Conservation (phyloP, 148 eudicot genomes). For the Suaeda aralocaspica region DNA sequence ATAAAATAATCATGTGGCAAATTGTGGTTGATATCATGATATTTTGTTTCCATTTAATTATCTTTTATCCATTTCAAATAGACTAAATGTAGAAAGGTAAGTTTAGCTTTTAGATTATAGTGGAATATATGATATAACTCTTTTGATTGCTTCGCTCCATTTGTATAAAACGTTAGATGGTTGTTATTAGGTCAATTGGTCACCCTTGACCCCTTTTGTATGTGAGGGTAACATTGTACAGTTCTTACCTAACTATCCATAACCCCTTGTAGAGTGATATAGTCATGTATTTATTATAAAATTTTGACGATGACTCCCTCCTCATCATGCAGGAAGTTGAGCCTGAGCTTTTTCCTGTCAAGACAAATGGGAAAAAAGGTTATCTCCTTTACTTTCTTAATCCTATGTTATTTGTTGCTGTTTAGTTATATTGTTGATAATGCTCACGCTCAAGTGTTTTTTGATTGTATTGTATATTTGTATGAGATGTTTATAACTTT, state of each 20-base stretch:
- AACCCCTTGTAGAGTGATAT: not conserved
- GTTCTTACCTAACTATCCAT: not conserved
- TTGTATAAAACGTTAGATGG: not conserved
- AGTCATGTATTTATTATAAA: too few relatives aligned
- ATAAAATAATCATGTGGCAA: not conserved
- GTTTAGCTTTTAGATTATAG: not conserved
- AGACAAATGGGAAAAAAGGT: conserved; percentile 57
- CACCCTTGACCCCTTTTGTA: not conserved
- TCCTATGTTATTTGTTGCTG: not conserved
- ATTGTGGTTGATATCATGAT: not conserved
- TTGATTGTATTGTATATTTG: not conserved
- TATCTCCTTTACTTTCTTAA: not conserved
- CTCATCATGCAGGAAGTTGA: conserved; percentile 49
- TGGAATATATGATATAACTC: not conserved
- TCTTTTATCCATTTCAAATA: not conserved
- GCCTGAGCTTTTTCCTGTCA: conserved; percentile 26
- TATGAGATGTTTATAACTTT: not conserved
- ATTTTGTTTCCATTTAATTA: not conserved
- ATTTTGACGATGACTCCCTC: not conserved
- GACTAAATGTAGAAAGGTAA: not conserved
- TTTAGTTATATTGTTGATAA: not conserved
- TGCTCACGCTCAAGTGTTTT: not conserved
- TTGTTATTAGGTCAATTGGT: not conserved
- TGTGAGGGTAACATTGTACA: not conserved
- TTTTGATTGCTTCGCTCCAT: not conserved